These are phyloP conservation scores for Monilinia laxa DNA, from an alignment of 2,329 filamentous ascomycete genomes.

Conservation along the genomic window DNA sequence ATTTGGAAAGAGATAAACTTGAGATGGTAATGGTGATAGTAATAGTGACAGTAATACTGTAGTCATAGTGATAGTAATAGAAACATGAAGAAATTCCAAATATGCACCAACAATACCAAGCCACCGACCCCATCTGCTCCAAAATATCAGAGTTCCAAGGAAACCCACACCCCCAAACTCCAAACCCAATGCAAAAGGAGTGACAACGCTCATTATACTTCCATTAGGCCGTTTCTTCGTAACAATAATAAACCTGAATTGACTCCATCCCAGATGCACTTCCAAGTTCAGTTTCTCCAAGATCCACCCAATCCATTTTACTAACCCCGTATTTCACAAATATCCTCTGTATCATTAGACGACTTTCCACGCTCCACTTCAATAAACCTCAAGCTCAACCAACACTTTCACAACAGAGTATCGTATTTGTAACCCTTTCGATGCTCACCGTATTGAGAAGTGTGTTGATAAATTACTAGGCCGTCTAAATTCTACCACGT, in stretches of 20 bases:
- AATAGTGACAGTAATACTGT: too few species aligned
- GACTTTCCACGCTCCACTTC: too few species aligned
- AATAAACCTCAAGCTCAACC: too few species aligned
- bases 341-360: too few species aligned
- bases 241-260: background rate
- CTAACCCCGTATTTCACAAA: background rate
- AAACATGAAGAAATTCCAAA: background rate
- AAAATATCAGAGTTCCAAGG: background rate
- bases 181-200: background rate
- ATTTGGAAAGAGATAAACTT: background rate
- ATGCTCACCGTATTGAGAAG: background rate
- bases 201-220: slow-evolving; percentile 9
- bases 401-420: too few species aligned
- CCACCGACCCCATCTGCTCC: background rate
- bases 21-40: background rate
- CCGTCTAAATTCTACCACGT: background rate
- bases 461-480: background rate
- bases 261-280: background rate
- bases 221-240: background rate
- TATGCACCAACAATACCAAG: background rate
- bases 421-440: too few species aligned
- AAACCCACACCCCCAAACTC: background rate
- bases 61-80: too few species aligned
- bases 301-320: background rate
- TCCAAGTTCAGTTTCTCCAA: background rate